Base-by-base conservation (phyloP, 1,139 yeast species). In the Saccharomyces uvarum region DNA sequence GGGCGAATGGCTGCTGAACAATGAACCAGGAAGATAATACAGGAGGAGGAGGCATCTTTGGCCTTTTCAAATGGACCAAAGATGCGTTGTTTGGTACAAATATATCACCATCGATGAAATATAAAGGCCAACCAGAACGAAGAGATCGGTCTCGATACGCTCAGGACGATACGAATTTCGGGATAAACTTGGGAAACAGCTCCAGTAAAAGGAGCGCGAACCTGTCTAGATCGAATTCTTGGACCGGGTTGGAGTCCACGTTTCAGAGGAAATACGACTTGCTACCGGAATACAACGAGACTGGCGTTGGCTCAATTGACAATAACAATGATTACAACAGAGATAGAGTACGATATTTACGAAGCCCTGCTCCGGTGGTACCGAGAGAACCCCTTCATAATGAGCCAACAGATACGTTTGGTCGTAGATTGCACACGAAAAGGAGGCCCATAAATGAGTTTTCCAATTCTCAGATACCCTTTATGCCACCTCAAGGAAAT, bases 81-180 rank as follows among this genome's bases (percentile, higher is more conserved):
- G 72, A 68, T 55, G 70, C 72, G 2, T 50, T 68, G 42, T 66
- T 68, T 56, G 66, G 66, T 7, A 56, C 61, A 24, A 51, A 57
- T 16, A 55, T 59, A 16, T 63, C 69, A 3, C 70, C 70, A 19
- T 63, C 67, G 2, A 57, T 59, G 51, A 66, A 65, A 51, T 67
- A 63, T 53, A 60, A 54, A 48, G 60, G 59, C 24, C 47, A 27
- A 14, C 21, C 16, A 31, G 26, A 14, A 48, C 41, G 41, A 29
- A 28, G 50, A 21, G 32, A 26, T 8, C 50, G 29, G 24, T 32
- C 31, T 41, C 21, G 53, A 47, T 59, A 59, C 47, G 56, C 67
- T 2, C 66, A 63, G 53, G 68, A 63, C 51, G 68, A 65, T 50
- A 61, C 68, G 11, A 63, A 61, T 51, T 60, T 60, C 49, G 33